Evolutionary conservation across 2,329 filamentous ascomycete genomes (phyloP), one percentile per base, ranked within the genome.

Genomic region (Falciphora oryzae): DNA sequence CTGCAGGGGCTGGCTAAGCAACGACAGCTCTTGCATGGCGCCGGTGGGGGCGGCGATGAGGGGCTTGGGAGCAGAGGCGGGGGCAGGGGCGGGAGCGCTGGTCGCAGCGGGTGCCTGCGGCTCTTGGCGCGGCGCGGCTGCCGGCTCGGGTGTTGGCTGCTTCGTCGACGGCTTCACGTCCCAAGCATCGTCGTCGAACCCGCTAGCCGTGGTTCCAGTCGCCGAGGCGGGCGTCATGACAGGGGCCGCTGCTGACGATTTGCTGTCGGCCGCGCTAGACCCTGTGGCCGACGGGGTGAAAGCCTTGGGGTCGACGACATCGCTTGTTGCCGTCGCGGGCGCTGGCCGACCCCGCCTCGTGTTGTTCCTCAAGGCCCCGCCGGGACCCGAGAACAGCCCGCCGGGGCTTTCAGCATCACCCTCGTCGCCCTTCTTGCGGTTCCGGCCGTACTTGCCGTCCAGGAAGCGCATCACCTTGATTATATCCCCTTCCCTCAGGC

Each of bases 161-260:
- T 88, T 84, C 73, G 87, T 89, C 18, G 89, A 85, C 25, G 92
- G 91, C 78, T 97, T 97, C 62, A 97, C 89, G 71, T 96, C 92
- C 95, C 95, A 99, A 11, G 95, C 95, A 79, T 98, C 92, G 72
- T 98, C 95, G 63, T 99, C 95, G 72, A 98, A 98, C 3, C 92
- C 92, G 72, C 75, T 66, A 71, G 75, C 58, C 32, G 70, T 65
- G 65, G 71, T 73, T 10, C 67, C 63, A 13, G 70, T 67, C 58
- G 68, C 65, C 62, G 70, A 62, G 68, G 66, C 57, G 44, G 67
- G 65, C n/a, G 58, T 62, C 28, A 67, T 59, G 7, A 68, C 67
- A 22, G 72, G 67, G 16, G 75, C 69, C 1, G 74, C 71, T 13
- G 75, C 81, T 64, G 80, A 75, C 16, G 75, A 72, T 4, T 78